phyloP scores from a whole-genome alignment of 768 basidiomycete species.

The Podaxis sp. region DNA sequence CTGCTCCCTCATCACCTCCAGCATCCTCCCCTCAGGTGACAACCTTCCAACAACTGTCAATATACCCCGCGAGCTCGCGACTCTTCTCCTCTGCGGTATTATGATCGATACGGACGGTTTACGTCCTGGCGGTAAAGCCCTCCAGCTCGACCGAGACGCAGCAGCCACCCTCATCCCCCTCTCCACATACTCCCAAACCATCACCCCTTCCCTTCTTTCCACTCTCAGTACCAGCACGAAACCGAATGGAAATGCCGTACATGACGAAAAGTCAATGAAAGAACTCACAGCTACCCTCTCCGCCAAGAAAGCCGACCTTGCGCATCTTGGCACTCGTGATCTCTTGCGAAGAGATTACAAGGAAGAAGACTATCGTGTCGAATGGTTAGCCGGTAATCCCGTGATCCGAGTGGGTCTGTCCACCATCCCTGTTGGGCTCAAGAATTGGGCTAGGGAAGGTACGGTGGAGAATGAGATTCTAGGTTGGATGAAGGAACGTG shows the following conservation, averaged over 20 bases:
- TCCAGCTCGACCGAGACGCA: constrained; percentile 57
- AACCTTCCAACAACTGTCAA: constrained; percentile 30
- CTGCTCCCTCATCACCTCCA: constrained; percentile 49
- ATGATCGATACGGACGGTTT: constrained; percentile 86
- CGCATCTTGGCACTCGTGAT: constrained; percentile 64
- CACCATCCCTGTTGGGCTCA: constrained; percentile 72
- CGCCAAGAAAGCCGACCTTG: constrained; percentile 62
- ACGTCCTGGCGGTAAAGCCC: constrained; percentile 73
- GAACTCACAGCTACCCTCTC: constrained; percentile 44
- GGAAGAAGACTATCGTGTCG: constrained; percentile 59
- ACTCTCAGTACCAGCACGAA: not conserved
- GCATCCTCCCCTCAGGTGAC: not conserved
- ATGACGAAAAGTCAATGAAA: constrained; percentile 39
- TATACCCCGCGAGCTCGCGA: constrained; percentile 59
- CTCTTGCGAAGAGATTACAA: constrained; percentile 95
- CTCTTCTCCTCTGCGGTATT: constrained; percentile 76
- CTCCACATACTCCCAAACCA: constrained; percentile 38
- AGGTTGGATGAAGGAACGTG: constrained; percentile 63
- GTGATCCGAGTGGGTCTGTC: constrained; percentile 69
- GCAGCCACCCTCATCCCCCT: constrained; percentile 59
- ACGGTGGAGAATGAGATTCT: constrained; percentile 33
- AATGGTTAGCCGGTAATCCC: constrained; percentile 30
- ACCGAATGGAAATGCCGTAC: constrained; percentile 22
- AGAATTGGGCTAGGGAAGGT: constrained; percentile 47
- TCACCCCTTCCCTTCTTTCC: constrained; percentile 16